A percentile compares a stretch with the other conserved stretches of the same genome.
Conservation (phyloP, 106 monocot species). For the Triglochin maritima region DNA sequence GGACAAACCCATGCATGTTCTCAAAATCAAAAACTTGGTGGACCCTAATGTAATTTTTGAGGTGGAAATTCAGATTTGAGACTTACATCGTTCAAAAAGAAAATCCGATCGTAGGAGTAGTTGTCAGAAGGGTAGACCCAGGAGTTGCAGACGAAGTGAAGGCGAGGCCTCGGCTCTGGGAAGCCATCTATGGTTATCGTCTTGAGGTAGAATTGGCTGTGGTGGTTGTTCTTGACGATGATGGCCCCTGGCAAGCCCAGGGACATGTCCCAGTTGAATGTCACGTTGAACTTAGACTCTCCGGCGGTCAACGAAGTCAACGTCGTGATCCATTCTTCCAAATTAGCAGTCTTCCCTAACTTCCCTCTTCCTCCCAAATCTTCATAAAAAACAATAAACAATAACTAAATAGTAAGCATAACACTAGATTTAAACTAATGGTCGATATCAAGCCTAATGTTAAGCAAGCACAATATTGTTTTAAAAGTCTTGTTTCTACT, state of each 20-base stretch:
- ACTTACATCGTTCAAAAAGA: constrained; percentile 69
- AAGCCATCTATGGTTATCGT: constrained; percentile 33
- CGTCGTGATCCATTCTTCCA: constrained; percentile 23
- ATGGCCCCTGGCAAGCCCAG: constrained; percentile 64
- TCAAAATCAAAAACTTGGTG: too few species aligned
- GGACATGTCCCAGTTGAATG: constrained; percentile 31
- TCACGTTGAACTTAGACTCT: constrained; percentile 24
- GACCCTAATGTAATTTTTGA: too few species aligned
- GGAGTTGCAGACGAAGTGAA: constrained; percentile 78
- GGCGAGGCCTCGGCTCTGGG: constrained; percentile 10
- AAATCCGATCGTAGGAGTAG: constrained; percentile 49
- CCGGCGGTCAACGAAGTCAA: constrained; percentile 20
- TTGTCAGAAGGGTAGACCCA: constrained; percentile 67
- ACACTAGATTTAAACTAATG: too few species aligned
- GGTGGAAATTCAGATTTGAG: too few species aligned
- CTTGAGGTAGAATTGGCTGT: constrained; percentile 55
- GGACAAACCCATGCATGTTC: too few species aligned
- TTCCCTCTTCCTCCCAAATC: constrained; percentile 28
- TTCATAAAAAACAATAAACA: neutral
- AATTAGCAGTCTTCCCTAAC: constrained; percentile 19
- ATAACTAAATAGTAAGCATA: too few species aligned
- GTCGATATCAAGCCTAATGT: too few species aligned
- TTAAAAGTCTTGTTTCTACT: too few species aligned
- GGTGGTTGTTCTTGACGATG: constrained; percentile 45
- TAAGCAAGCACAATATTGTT: too few species aligned